Base-by-base conservation (phyloP, 805 yeast genomes). In the Yamadazyma sp. region DNA sequence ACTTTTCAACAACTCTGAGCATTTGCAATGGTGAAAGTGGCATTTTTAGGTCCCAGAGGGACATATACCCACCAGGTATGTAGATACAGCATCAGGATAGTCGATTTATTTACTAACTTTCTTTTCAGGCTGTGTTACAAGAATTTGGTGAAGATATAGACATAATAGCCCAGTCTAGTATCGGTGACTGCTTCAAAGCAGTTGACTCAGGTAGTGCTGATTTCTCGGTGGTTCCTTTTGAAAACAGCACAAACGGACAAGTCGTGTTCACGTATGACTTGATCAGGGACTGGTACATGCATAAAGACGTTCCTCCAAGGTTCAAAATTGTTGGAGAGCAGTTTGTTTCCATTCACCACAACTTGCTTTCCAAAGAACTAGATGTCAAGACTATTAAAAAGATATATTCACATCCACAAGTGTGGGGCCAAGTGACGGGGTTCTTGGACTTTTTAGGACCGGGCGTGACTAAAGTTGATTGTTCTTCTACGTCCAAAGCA, bases 401-500 rank as follows among this genome's bases (percentile, higher is more conserved):
- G 21, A 73, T 91, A 13, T 86, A 85, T 62, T 85, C 96, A 3
- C 99, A 91, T 60, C 97, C 99, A 2, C 99, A 91, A 59, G 99
- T 90, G 0, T 91, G 99, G 99, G 95, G 96, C 7, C 99, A 91
- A 57, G 82, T 86, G 34, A 65, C 73, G 3, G 57, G 64, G 15
- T 93, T 85, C 64, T 55, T 84, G 28, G 35, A 45, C 21, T 35
- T 65, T 13, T 44, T 66, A 54, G 41, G 53, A 27, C 38, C 55
- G 10, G 54, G 52, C 31, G 58, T 64, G 25, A 16, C 14, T 7
- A 33, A 23, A 15, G 67, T 84, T 12, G 96, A 89, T 58, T 71
- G 82, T 2, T 69, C 74, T 2, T 87, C 96, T 0, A 91, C 98
- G 0, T 83, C 96, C 0, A 77, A 75, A 48, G 98, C 96, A 1